Percentiles rank a stretch among this genome's conserved stretches.
phyloP scores from a whole-genome alignment of 2,329 filamentous ascomycete genomes.

The Alternaria alternata region DNA sequence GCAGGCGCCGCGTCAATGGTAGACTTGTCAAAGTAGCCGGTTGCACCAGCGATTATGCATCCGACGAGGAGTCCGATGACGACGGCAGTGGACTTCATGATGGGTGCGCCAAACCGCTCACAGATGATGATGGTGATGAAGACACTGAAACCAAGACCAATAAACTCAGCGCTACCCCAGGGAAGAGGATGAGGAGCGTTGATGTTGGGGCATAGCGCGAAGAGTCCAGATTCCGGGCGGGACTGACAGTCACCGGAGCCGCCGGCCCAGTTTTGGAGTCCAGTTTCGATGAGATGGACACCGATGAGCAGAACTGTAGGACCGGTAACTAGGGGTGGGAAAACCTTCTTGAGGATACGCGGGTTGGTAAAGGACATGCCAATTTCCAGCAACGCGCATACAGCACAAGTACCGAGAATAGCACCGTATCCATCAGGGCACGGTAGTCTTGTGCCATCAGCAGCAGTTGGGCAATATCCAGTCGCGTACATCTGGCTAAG shows the following conservation, averaged over 20 bases:
- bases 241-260: conserved; percentile 68
- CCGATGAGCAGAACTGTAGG: conserved; percentile 76
- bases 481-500: conserved; percentile 80
- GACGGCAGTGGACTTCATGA: conserved; percentile 84
- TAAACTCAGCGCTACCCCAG: conserved; percentile 81
- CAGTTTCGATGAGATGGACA: conserved; percentile 73
- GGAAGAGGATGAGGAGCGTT: conserved; percentile 73
- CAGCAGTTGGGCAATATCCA: conserved; percentile 69
- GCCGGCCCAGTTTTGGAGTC: conserved; percentile 81
- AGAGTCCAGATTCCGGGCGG: conserved; percentile 60
- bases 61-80: conserved; percentile 77
- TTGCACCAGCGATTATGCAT: conserved; percentile 80
- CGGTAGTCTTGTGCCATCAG: conserved; percentile 71
- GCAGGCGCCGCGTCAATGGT: conserved; percentile 75
- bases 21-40: conserved; percentile 79
- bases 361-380: conserved; percentile 78
- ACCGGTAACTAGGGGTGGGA: conserved; percentile 79
- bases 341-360: conserved; percentile 72
- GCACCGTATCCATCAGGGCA: conserved; percentile 81
- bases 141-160: conserved; percentile 81
- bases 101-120: conserved; percentile 81
- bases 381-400: conserved; percentile 69
- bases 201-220: conserved; percentile 67
- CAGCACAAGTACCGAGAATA: conserved; percentile 70
- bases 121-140: conserved; percentile 81